These are phyloP conservation scores for Trichoderma pleuroti DNA, from an alignment of 2,329 filamentous ascomycete species.

Conservation along the genomic window DNA sequence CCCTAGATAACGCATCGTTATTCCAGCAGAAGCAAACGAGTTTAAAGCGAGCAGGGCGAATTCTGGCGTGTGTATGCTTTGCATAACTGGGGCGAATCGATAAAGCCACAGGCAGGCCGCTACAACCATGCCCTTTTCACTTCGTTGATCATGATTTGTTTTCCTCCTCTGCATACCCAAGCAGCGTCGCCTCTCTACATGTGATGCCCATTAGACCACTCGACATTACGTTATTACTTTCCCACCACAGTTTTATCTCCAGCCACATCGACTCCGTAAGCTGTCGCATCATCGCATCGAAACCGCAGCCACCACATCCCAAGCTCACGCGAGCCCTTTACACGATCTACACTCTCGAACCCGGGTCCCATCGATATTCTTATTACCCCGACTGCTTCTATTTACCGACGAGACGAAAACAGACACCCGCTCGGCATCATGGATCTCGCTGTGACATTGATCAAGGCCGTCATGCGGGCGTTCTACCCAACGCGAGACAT, in stretches of 20 bases:
- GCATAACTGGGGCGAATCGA: neutral
- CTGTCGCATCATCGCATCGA: neutral
- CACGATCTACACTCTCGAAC: neutral
- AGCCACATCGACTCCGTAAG: neutral
- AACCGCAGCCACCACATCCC: neutral
- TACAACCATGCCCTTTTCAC: neutral
- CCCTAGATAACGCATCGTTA: neutral
- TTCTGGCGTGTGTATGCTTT: no score
- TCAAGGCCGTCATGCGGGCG: constrained; percentile 79
- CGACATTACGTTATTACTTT: neutral
- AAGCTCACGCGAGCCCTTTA: neutral
- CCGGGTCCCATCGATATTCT: no score
- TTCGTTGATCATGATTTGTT: neutral
- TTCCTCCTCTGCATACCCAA: neutral
- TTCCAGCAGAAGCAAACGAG: neutral
- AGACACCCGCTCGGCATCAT: constrained; percentile 30
- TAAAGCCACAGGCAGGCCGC: neutral
- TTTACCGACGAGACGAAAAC: neutral
- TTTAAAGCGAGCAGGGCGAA: neutral
- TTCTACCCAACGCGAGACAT: constrained; percentile 86
- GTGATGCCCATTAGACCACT: neutral
- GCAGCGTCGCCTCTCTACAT: neutral
- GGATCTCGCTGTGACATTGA: constrained; percentile 66
- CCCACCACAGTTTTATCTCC: neutral
- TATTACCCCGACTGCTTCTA: neutral